A percentile compares a stretch with the other conserved stretches of the same genome.
Evolutionary conservation across 257 asterid species (phyloP).

Genomic region (Anisodus tanguticus): DNA sequence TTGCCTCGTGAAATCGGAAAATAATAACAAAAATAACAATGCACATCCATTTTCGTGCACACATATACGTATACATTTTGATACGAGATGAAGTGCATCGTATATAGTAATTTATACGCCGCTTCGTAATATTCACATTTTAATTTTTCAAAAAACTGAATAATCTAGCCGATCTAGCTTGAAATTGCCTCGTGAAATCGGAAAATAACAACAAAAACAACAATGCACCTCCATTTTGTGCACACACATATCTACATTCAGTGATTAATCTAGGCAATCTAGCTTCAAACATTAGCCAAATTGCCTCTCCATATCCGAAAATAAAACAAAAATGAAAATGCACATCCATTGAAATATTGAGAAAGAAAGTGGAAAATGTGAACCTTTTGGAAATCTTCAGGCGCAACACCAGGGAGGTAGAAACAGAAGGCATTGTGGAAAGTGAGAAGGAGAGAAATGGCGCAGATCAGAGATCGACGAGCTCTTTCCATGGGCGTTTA

Average conservation of each 20-base stretch:
- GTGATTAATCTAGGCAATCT: too few relatives aligned
- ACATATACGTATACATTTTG: not conserved
- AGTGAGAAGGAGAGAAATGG: constrained; percentile 46
- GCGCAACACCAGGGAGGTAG: constrained; percentile 92
- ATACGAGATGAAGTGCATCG: not conserved
- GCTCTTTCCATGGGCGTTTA: constrained; percentile 33
- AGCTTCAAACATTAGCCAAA: too few relatives aligned
- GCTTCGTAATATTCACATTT: not conserved
- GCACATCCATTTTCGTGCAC: not conserved
- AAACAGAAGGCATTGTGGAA: constrained; percentile 57
- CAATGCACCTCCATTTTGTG: not conserved
- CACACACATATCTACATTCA: not conserved
- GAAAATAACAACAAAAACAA: not conserved
- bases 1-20: not conserved
- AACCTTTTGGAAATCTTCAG: constrained; percentile 71
- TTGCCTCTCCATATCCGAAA: too few relatives aligned
- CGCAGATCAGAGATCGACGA: constrained; percentile 33
- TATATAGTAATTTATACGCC: not conserved
- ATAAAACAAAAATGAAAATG: not conserved
- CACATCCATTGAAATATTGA: not conserved
- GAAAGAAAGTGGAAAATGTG: not conserved
- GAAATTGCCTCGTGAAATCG: not conserved
- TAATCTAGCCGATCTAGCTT: not conserved
- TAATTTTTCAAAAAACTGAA: not conserved
- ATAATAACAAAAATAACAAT: not conserved